Base-by-base conservation (phyloP, 495 filamentous ascomycete species). In the Aspergillus asperescens region DNA sequence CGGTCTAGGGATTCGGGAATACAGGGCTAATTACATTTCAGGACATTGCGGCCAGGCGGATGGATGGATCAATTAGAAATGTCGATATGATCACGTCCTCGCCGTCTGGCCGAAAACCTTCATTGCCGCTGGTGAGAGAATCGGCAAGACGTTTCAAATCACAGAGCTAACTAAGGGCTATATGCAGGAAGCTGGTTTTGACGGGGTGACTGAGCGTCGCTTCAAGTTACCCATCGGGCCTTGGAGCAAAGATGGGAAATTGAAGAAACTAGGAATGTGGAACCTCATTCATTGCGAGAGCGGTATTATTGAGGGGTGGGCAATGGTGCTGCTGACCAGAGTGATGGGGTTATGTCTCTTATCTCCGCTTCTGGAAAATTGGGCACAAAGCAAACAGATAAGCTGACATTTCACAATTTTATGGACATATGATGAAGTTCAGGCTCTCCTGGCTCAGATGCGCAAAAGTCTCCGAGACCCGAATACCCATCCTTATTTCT, bases 191-290 rank as follows among this genome's bases (percentile, higher is more conserved):
- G 77, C 71, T 15, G 81, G 81, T n/a, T 85, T 82, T 56, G 62
- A 74, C 22, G 80, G 85, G 46, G 74, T 85, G 15, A 72, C 73
- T 16, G 79, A 85, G 55, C 67, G 63, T 13, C 67, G 76, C 9
- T 81, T 80, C 54, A 82, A 85, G 47, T 68, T 85, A 51, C 85
- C 84, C 5, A 72, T 85, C 44, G 83, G 83, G 1, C 73, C 76
- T 1, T 89, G 85, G 85, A 73, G 82, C 22, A 79, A 71, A 58
- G 82, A 87, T 52, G 76, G 74, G 38, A 72, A 74, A 19, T 59
- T 86, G 58, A 86, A 84, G 62, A 76, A 78, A 53, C 79, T 87
- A 19, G 85, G 85, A 57, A 69, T 74, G 52, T 82, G 77, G 39
- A 82, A 85, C 45, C 58, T 81, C 32, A 55, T 82, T 2, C 77